Conservation (phyloP, 1,284 basidiomycete species). For the Ceratobasidium sp. region DNA sequence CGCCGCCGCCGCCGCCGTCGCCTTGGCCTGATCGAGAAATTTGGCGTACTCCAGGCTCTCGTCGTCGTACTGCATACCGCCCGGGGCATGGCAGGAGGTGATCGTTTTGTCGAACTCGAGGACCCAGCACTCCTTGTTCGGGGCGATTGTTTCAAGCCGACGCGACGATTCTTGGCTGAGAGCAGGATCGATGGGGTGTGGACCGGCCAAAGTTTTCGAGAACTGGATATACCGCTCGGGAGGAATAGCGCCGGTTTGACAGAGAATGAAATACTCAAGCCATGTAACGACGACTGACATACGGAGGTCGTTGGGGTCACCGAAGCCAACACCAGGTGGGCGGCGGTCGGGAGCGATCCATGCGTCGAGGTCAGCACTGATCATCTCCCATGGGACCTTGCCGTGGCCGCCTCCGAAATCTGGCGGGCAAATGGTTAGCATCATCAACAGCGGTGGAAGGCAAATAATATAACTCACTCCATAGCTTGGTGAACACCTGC, state of each 20-base stretch:
- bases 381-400: not conserved
- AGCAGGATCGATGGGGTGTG: not conserved
- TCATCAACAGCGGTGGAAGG: no score
- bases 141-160: not conserved
- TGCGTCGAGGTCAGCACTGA: not conserved
- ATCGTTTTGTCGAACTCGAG: not conserved
- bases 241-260: conserved; percentile 1
- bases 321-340: not conserved
- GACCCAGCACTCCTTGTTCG: not conserved
- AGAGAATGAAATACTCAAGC: not conserved
- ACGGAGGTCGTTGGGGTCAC: conserved; percentile 6
- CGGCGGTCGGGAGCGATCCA: conserved; percentile 7
- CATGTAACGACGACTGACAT: not conserved
- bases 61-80: not conserved
- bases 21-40: not conserved
- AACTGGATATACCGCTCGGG: not conserved
- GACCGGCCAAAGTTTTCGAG: not conserved
- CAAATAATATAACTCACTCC: not conserved
- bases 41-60: not conserved
- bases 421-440: not conserved
- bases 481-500: not conserved
- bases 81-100: conserved; percentile 7
- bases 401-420: not conserved
- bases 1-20: not conserved
- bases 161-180: conserved; percentile 21